A percentile compares a stretch with the other conserved stretches of the same genome.
Evolutionary conservation across 345 rosid species (phyloP).

Genomic region (Brassica juncea): DNA sequence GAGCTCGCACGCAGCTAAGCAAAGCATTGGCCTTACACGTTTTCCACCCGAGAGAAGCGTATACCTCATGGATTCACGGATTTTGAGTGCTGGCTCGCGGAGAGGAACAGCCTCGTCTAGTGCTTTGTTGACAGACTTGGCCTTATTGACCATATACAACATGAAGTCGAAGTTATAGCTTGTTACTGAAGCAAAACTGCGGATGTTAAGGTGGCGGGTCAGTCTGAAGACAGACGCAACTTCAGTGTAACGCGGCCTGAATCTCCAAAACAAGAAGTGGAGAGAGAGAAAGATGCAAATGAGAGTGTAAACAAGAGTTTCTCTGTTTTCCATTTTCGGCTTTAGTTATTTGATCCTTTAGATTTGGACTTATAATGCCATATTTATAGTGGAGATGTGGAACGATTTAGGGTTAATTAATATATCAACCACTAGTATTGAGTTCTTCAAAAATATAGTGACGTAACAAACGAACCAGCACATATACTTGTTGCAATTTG

Average conservation of each 20-base stretch:
- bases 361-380: neutral
- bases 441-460: neutral
- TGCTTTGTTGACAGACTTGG: conserved; percentile 57
- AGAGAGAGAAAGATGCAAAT: conserved; percentile 10
- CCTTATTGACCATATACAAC: conserved; percentile 64
- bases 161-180: conserved; percentile 48
- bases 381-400: neutral
- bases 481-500: neutral
- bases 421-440: neutral
- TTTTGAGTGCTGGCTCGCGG: conserved; percentile 54
- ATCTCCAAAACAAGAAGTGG: conserved; percentile 13
- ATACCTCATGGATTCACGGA: conserved; percentile 86
- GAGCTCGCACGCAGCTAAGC: conserved; percentile 73
- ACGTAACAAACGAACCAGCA: neutral
- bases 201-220: neutral
- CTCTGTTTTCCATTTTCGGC: conserved; percentile 5
- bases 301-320: conserved; percentile 22
- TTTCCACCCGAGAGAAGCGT: conserved; percentile 75
- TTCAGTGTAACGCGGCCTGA: neutral
- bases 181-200: neutral
- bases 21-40: conserved; percentile 69
- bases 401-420: neutral
- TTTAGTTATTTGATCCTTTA: neutral
- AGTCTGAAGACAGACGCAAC: neutral
- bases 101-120: conserved; percentile 60